Evolutionary conservation across 2,329 filamentous ascomycete genomes (phyloP).

Genomic region (Hysterium pulicare): DNA sequence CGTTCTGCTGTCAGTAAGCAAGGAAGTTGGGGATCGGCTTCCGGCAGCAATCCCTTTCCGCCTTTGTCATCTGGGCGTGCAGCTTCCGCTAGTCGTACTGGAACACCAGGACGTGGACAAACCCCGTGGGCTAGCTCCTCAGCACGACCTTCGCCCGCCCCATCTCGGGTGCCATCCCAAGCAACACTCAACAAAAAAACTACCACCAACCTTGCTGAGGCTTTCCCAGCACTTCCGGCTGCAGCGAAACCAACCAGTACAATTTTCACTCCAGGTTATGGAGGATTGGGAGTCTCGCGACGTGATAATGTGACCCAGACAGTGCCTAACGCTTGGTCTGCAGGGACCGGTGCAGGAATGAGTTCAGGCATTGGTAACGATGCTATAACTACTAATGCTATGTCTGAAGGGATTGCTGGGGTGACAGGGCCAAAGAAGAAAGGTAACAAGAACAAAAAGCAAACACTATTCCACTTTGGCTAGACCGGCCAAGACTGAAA

Average conservation of each 20-base stretch:
- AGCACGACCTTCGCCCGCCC: conserved; percentile 36
- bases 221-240: conserved; percentile 78
- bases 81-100: conserved; percentile 23
- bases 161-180: conserved; percentile 30
- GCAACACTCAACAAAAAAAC: conserved; percentile 19
- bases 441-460: conserved; percentile 50
- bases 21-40: conserved; percentile 56
- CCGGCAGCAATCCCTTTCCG: conserved; percentile 30
- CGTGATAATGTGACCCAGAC: conserved; percentile 40
- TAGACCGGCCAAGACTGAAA: conserved; percentile 14
- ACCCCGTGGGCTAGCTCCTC: conserved; percentile 36
- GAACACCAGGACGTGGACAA: conserved; percentile 31
- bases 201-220: conserved; percentile 45
- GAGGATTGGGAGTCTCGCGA: conserved; percentile 41
- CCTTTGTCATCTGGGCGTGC: conserved; percentile 22
- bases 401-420: conserved; percentile 12
- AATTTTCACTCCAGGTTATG: conserved; percentile 50
- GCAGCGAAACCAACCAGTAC: conserved; percentile 66
- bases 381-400: conserved; percentile 12
- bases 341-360: conserved; percentile 24
- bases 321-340: conserved; percentile 43
- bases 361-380: conserved; percentile 20
- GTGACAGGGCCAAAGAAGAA: conserved; percentile 40
- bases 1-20: conserved; percentile 56
- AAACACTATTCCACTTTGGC: conserved; percentile 50